Conservation (phyloP, 345 rosid species). For the Moricandia arvensis region DNA sequence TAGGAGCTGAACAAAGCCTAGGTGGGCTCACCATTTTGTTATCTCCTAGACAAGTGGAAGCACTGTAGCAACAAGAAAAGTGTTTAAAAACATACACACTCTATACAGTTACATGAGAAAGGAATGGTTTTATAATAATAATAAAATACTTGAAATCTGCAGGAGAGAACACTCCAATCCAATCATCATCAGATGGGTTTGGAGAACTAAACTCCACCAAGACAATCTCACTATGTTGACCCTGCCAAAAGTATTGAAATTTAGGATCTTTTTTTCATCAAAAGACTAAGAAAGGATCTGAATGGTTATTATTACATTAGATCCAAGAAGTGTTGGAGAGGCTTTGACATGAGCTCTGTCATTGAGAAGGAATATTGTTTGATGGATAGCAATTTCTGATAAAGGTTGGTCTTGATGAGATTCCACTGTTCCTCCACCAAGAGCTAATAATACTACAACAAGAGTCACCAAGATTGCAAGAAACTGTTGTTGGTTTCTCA, state of each 20-base stretch:
- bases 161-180: conserved; percentile 85
- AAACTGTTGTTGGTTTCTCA: background rate
- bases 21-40: conserved; percentile 47
- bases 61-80: conserved; percentile 41
- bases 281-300: background rate
- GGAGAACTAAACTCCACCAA: conserved; percentile 48
- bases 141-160: conserved; percentile 58
- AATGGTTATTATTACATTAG: conserved; percentile 29
- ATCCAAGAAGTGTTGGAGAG: conserved; percentile 56
- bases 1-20: conserved; percentile 61
- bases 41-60: conserved; percentile 52
- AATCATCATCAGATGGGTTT: conserved; percentile 60
- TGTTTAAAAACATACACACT: background rate
- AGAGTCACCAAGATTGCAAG: conserved; percentile 22
- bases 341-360: conserved; percentile 50
- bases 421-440: conserved; percentile 36
- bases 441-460: conserved; percentile 4
- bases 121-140: background rate
- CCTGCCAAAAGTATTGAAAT: conserved; percentile 34
- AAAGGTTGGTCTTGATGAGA: conserved; percentile 63
- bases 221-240: conserved; percentile 58
- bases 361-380: conserved; percentile 37
- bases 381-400: conserved; percentile 51
- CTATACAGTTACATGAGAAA: background rate
- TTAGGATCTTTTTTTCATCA: background rate